Base-by-base conservation (phyloP, 2,329 filamentous ascomycete genomes). In the Hirsutella rhossiliensis region DNA sequence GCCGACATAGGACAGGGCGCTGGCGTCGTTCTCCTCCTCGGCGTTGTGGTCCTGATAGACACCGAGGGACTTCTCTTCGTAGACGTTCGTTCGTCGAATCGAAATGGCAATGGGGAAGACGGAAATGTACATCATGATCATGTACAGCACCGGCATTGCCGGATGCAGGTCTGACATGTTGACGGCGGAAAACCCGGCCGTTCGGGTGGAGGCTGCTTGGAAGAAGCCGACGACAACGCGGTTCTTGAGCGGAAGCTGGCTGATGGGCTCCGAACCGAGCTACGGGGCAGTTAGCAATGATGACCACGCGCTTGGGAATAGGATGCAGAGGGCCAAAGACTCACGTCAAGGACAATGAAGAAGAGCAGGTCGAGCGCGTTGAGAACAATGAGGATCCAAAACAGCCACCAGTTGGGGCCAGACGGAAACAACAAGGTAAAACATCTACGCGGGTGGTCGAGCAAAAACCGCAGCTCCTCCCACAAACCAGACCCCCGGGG, bases 81-180 rank as follows among this genome's bases (percentile, higher is more conserved):
- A 97, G 3, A 96, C 90, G 59, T 97, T 97, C 46, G 90, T 96
- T 50, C 86, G 75, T 43, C 90, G 87, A 54, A 97, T 84, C 7
- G 86, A 92, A 55, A 97, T 97, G 58, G 92, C 90, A 54, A 97
- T 94, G 5, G 90, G 90, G 54, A 95, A 94, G 47, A 96, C 86
- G 46, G 89, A 95, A 49, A 97, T 95, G 63, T 97, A 97, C 92
- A 97, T 97, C 92, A 97, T 97, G 62, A 97, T 82, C 63, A 97
- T 71, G 66, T 96, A 97, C 20, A 88, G 87, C 13, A 94, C 87
- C 56, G 95, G 89, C 46, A 96, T 87, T 3, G 85, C 92, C 1
- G 92, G 89, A 52, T 97, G 89, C 2, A 98, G 69, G 0, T 75
- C 66, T 2, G 84, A 69, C 34, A 97, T 67, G 58, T 83, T 87